Percentiles rank a stretch among this genome's conserved stretches.
These are phyloP conservation scores for Jamesozyma gamospora DNA, from an alignment of 805 yeast species.

Conservation along the genomic window DNA sequence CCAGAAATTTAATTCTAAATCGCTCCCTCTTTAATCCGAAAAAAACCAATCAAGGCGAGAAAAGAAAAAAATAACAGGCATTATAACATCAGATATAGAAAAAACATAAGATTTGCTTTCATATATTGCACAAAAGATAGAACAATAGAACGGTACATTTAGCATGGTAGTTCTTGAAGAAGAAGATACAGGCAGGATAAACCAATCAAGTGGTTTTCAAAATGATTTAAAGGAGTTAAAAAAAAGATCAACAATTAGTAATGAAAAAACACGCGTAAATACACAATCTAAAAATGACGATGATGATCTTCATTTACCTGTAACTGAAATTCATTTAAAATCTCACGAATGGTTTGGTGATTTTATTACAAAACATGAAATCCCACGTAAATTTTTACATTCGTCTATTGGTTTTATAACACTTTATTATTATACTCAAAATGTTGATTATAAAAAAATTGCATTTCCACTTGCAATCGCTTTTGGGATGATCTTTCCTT, in stretches of 20 bases:
- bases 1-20: too few species aligned
- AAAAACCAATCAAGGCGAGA: too few species aligned
- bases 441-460: constrained; percentile 47
- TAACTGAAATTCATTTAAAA: constrained; percentile 27
- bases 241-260: neutral
- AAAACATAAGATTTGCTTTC: too few species aligned
- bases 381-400: constrained; percentile 82
- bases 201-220: neutral
- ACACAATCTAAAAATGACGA: neutral
- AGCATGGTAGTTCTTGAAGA: neutral
- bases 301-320: constrained; percentile 24
- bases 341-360: constrained; percentile 38
- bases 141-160: too few species aligned
- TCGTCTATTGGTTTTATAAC: constrained; percentile 82
- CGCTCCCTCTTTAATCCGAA: too few species aligned
- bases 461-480: constrained; percentile 48
- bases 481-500: constrained; percentile 44
- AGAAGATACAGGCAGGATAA: neutral
- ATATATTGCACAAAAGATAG: too few species aligned
- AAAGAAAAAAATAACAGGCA: too few species aligned
- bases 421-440: constrained; percentile 56
- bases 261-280: neutral
- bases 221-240: neutral
- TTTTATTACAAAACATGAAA: constrained; percentile 68
- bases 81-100: too few species aligned